Evolutionary conservation across 345 rosid species (phyloP).

Genomic region (Passiflora organensis): DNA sequence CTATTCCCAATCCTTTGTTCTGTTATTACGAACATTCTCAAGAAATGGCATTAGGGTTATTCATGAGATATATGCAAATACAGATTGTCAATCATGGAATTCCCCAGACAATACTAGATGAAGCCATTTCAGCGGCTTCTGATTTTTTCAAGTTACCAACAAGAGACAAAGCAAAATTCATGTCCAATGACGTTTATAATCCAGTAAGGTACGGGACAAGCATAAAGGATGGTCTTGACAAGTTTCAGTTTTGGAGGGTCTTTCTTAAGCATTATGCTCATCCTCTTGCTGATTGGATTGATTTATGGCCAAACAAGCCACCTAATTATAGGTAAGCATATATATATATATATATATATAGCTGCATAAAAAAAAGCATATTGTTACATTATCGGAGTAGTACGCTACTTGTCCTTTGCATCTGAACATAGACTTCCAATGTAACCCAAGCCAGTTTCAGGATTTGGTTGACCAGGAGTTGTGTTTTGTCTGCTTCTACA

Average conservation of each 20-base stretch:
- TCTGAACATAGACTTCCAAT: too few species aligned
- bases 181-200: slow-evolving; percentile 46
- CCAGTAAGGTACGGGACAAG: slow-evolving; percentile 61
- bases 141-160: slow-evolving; percentile 41
- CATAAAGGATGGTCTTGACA: slow-evolving; percentile 47
- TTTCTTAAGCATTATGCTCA: slow-evolving; percentile 69
- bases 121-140: slow-evolving; percentile 36
- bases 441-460: too few species aligned
- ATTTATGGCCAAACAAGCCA: slow-evolving; percentile 60
- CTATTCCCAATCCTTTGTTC: too few species aligned
- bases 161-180: slow-evolving; percentile 42
- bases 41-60: too few species aligned
- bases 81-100: slow-evolving; percentile 49
- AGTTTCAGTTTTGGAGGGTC: slow-evolving; percentile 54
- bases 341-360: too few species aligned
- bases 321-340: slow-evolving; percentile 39
- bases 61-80: background rate
- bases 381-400: too few species aligned
- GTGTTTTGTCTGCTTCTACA: too few species aligned
- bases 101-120: slow-evolving; percentile 36
- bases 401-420: too few species aligned
- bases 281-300: slow-evolving; percentile 53
- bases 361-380: too few species aligned
- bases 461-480: too few species aligned
- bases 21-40: too few species aligned